phyloP scores from a whole-genome alignment of 106 monocot genomes.

The Gastrodia elata region DNA sequence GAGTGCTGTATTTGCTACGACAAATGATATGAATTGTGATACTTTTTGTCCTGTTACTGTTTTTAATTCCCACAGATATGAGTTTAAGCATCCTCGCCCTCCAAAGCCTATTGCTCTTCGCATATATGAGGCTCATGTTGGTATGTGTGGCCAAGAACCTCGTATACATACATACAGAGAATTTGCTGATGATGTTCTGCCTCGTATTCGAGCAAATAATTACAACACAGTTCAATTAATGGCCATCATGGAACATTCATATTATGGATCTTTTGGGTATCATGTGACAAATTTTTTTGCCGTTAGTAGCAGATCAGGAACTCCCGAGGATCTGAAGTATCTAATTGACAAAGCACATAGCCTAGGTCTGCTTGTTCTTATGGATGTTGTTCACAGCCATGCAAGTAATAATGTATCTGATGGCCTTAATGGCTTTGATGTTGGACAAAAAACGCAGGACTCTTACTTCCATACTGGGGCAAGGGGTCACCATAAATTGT shows the following conservation, averaged over 20 bases:
- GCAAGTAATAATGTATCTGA: conserved; percentile 81
- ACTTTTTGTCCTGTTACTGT: neutral
- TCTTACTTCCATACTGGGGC: conserved; percentile 86
- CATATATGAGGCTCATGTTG: conserved; percentile 95
- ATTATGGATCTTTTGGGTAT: conserved; percentile 97
- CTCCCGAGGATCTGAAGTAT: conserved; percentile 94
- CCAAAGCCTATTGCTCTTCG: conserved; percentile 66
- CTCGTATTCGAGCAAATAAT: conserved; percentile 68
- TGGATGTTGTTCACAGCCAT: conserved; percentile 96
- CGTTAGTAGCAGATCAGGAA: conserved; percentile 81
- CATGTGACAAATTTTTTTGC: conserved; percentile 97
- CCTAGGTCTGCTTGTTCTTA: conserved; percentile 68
- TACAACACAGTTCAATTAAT: conserved; percentile 90
- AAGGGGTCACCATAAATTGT: conserved; percentile 81
- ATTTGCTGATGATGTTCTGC: conserved; percentile 79
- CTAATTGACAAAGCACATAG: conserved; percentile 87
- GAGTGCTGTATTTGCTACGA: neutral
- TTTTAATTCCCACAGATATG: conserved; percentile 39
- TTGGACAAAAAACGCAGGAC: conserved; percentile 62
- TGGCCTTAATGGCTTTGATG: conserved; percentile 94
- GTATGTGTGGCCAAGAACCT: conserved; percentile 80
- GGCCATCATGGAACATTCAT: conserved; percentile 98
- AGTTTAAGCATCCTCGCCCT: conserved; percentile 66
- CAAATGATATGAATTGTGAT: neutral
- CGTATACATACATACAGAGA: conserved; percentile 64